phyloP scores from a whole-genome alignment of 257 asterid species.

The Nicotiana knightiana region DNA sequence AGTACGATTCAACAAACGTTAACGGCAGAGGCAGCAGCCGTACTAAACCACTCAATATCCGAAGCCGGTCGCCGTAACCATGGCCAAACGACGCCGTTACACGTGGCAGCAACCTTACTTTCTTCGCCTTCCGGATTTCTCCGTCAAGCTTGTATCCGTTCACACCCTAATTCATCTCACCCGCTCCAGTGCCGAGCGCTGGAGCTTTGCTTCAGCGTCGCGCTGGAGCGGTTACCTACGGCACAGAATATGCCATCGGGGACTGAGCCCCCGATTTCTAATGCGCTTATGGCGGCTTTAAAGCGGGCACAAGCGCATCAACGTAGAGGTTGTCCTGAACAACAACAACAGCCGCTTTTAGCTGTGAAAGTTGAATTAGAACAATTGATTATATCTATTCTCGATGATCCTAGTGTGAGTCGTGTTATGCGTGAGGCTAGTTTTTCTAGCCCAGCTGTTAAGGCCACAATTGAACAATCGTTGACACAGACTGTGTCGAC shows the following conservation, averaged over 20 bases:
- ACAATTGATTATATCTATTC: slow-evolving; percentile 70
- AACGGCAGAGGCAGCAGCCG: slow-evolving; percentile 76
- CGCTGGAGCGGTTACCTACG: slow-evolving; percentile 73
- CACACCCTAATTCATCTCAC: slow-evolving; percentile 90
- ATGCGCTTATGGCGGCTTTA: slow-evolving; percentile 81
- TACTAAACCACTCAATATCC: slow-evolving; percentile 71
- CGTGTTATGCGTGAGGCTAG: slow-evolving; percentile 90
- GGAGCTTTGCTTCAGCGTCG: slow-evolving; percentile 88
- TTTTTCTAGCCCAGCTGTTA: slow-evolving; percentile 83
- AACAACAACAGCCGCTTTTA: slow-evolving; percentile 83
- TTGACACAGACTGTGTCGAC: slow-evolving; percentile 22
- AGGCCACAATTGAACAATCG: slow-evolving; percentile 69
- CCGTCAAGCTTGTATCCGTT: slow-evolving; percentile 82
- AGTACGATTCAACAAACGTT: slow-evolving; percentile 85
- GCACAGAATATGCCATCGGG: slow-evolving; percentile 49
- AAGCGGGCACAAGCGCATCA: slow-evolving; percentile 93
- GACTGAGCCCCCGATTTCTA: slow-evolving; percentile 74
- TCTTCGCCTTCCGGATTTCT: slow-evolving; percentile 71
- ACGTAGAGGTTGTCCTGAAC: slow-evolving; percentile 82
- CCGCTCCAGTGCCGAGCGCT: slow-evolving; percentile 95
- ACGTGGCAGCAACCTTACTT: slow-evolving; percentile 88
- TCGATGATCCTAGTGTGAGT: slow-evolving; percentile 87
- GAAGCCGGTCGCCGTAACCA: slow-evolving; percentile 84
- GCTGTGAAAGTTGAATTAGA: slow-evolving; percentile 88
- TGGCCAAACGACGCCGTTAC: slow-evolving; percentile 92